These are phyloP conservation scores for Takashimella koratensis DNA, from an alignment of 1,284 basidiomycete species.

Conservation along the genomic window DNA sequence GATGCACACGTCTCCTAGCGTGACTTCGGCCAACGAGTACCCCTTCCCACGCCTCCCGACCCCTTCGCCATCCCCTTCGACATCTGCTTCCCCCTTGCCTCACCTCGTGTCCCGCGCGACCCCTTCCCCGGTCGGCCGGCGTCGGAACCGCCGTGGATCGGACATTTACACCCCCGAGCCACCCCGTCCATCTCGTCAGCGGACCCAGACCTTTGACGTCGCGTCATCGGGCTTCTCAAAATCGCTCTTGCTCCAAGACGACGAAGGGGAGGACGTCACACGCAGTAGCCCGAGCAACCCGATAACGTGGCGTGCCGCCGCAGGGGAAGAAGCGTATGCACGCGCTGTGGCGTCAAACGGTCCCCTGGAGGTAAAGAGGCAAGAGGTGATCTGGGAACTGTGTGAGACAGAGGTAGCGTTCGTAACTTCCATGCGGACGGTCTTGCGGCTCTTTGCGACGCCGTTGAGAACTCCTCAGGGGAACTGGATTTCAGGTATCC, in stretches of 20 bases:
- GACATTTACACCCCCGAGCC: conserved; percentile 19
- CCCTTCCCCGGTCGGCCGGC: neutral
- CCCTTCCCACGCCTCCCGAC: neutral
- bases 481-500: conserved; percentile 74
- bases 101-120: neutral
- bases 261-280: conserved; percentile 5
- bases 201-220: conserved; percentile 36
- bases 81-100: neutral
- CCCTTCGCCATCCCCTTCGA: neutral
- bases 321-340: neutral
- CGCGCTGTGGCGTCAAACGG: conserved; percentile 39
- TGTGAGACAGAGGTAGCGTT: conserved; percentile 66
- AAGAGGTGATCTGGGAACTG: conserved; percentile 66
- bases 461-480: conserved; percentile 66
- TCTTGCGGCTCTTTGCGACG: conserved; percentile 65
- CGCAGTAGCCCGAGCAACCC: conserved; percentile 9
- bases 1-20: neutral
- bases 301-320: neutral
- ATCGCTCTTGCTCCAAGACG: conserved; percentile 9
- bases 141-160: neutral
- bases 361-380: conserved; percentile 57
- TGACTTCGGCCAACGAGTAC: neutral
- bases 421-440: conserved; percentile 60
- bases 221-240: conserved; percentile 37
- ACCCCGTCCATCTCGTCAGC: conserved; percentile 25